Evolutionary conservation across 2,329 filamentous ascomycete species (phyloP), one percentile per base, ranked within the genome.

Genomic region (Paraphoma sp.): DNA sequence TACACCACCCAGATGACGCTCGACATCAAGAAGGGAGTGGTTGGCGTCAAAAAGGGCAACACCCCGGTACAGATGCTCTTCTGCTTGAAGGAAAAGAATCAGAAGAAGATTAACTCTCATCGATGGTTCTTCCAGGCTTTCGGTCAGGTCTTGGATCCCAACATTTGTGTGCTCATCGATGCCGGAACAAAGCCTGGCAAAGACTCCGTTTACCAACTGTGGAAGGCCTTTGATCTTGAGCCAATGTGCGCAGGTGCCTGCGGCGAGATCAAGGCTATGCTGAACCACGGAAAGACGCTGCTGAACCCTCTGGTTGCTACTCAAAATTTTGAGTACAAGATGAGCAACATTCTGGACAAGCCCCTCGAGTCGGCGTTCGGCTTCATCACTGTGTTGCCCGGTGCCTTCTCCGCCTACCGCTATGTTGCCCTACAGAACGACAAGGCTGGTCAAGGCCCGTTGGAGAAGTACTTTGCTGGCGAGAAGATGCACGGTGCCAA

Each of bases 71-170:
- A 99, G 80, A 90, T 99, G 82, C 86, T 99, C 4, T 99, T 99
- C 82, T 99, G 95, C 76, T 79, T 99, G 59, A 99, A 99, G 82
- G 95, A 99, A 75, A 98, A 97, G 86, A 99, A 99, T 75, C 93
- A 97, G 81, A 99, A 99, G 83, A 99, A 99, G 84, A 99, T 99
- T 86, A 99, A 99, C 76, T 98, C 95, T 0, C 95, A 99, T 77
- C 85, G 95, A 75, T 99, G 95, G 95, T 98, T 99, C 81, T 99
- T 99, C 84, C 90, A 96, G 67, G 95, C 94, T 0, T 99, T 99
- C 75, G 95, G 95, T 31, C 87, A 89, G 18, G 91, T 98, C 3
- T 80, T 99, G 44, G 90, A 98, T 61, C 95, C 95, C 40, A 98
- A 98, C 71, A 96, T 99, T 67, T 98, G 95, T 72, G 94, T 98